phyloP scores from a whole-genome alignment of 2,329 filamentous ascomycete genomes.

The Atkinsonella texensis region DNA sequence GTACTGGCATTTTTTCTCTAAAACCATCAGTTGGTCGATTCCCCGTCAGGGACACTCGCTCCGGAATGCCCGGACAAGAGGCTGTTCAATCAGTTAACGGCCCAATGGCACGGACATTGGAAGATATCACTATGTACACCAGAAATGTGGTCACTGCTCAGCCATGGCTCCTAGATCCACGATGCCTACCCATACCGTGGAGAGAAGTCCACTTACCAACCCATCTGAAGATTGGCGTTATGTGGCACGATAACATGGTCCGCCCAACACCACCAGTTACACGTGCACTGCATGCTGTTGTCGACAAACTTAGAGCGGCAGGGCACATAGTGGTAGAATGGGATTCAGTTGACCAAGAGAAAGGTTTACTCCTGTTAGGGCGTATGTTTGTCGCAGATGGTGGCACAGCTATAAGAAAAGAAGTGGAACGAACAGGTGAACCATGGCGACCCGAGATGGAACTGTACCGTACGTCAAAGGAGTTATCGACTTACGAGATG shows the following conservation, averaged over 20 bases:
- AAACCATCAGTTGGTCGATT: slow-evolving; percentile 47
- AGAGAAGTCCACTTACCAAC: slow-evolving; percentile 19
- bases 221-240: slow-evolving; percentile 44
- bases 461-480: slow-evolving; percentile 19
- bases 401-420: slow-evolving; percentile 25
- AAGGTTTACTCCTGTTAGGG: slow-evolving; percentile 24
- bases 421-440: slow-evolving; percentile 30
- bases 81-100: slow-evolving; percentile 52
- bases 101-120: slow-evolving; percentile 43
- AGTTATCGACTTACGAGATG: slow-evolving; percentile 31
- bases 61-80: slow-evolving; percentile 53
- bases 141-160: slow-evolving; percentile 34
- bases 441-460: slow-evolving; percentile 28
- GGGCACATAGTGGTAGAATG: slow-evolving; percentile 43
- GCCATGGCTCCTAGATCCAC: slow-evolving; percentile 46
- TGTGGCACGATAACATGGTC: slow-evolving; percentile 54
- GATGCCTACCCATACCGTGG: slow-evolving; percentile 49
- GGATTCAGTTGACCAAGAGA: slow-evolving; percentile 29
- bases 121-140: slow-evolving; percentile 43
- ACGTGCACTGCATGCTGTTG: slow-evolving; percentile 38
- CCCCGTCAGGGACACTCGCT: slow-evolving; percentile 39
- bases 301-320: slow-evolving; percentile 27
- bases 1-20: slow-evolving; percentile 45
- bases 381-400: slow-evolving; percentile 39
- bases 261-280: slow-evolving; percentile 53